A percentile compares a stretch with the other conserved stretches of the same genome.
These are phyloP conservation scores for Quercus engelmannii DNA, from an alignment of 306 rosid genomes.

Conservation along the genomic window DNA sequence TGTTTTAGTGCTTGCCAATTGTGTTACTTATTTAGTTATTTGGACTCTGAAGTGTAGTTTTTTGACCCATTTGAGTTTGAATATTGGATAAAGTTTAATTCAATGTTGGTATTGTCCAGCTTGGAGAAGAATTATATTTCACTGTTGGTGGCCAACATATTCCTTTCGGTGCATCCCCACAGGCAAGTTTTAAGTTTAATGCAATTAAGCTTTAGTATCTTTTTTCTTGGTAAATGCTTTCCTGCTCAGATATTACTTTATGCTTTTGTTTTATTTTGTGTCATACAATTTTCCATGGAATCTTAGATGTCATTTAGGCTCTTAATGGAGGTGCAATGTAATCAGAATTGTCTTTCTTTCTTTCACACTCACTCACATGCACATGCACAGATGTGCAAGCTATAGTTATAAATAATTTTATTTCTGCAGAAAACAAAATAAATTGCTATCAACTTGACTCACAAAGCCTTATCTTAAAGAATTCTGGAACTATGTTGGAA, in stretches of 20 bases:
- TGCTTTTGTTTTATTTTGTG: not conserved
- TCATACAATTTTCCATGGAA: not conserved
- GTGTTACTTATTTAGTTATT: not conserved
- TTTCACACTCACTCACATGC: not conserved
- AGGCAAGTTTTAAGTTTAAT: conserved; percentile 50
- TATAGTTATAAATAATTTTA: too few relatives aligned
- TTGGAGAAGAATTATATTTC: conserved; percentile 79
- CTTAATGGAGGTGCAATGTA: not conserved
- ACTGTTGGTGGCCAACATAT: conserved; percentile 83
- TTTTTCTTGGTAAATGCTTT: not conserved
- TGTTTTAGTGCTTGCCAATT: conserved; percentile 5
- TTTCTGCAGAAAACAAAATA: too few relatives aligned
- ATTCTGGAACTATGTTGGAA: not conserved
- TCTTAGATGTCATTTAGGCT: not conserved
- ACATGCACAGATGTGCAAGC: not conserved
- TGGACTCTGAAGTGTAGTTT: not conserved
- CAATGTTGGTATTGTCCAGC: conserved; percentile 46
- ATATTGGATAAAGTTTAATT: conserved; percentile 23
- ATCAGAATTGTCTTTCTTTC: not conserved
- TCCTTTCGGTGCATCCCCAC: conserved; percentile 96
- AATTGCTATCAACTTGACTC: not conserved
- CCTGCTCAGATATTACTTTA: not conserved
- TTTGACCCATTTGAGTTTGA: conserved; percentile 1
- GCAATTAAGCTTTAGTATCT: not conserved
- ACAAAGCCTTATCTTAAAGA: not conserved